Evolutionary conservation across 805 yeast species (phyloP), one percentile per base, ranked within the genome.

Genomic region (Teunomyces stri): DNA sequence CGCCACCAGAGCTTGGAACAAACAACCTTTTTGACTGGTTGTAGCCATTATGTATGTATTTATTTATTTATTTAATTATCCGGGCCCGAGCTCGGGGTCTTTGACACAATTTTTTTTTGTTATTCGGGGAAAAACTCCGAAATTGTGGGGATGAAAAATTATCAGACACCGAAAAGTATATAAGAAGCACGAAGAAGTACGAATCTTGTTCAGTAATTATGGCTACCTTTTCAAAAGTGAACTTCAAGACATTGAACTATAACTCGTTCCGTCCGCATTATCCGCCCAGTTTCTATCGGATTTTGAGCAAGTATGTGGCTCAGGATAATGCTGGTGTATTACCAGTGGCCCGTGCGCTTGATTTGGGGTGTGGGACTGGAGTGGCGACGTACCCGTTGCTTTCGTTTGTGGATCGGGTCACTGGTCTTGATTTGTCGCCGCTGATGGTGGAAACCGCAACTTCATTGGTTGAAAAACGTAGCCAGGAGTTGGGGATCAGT

Each of bases 291-390:
- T 72, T 72, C 54, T 72, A 70, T 49, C 53, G 57, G 37, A 50
- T 64, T 11, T 53, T 72, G 16, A 47, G 47, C 28, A 54, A 58
- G 1, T 70, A 67, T 49, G 60, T 58, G 3, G 52, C 63, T 2
- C 52, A 55, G 21, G 51, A 52, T 1, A 42, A 44, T 12, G 29
- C 34, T 6, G 28, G 45, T 1, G 48, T 48, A 20, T 39, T 54
- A 11, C 60, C 62, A 4, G 51, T 62, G 4, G 42, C 47, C 2
- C 52, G 51, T 5, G 54, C 82, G 6, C 61, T 66, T 58, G 68
- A 65, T 56, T 55, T 78, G 38, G 84, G 84, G 0, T 76, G 81
- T 52, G 84, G 83, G 0, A 76, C 82, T 0, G 84, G 83, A 0
- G 75, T 73, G 21, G 80, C 79, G 0, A 68, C 78, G 1, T 63